A percentile compares a stretch with the other conserved stretches of the same genome.
These are phyloP conservation scores for Cladosporium phlei DNA, from an alignment of 2,329 filamentous ascomycete genomes.

Conservation along the genomic window DNA sequence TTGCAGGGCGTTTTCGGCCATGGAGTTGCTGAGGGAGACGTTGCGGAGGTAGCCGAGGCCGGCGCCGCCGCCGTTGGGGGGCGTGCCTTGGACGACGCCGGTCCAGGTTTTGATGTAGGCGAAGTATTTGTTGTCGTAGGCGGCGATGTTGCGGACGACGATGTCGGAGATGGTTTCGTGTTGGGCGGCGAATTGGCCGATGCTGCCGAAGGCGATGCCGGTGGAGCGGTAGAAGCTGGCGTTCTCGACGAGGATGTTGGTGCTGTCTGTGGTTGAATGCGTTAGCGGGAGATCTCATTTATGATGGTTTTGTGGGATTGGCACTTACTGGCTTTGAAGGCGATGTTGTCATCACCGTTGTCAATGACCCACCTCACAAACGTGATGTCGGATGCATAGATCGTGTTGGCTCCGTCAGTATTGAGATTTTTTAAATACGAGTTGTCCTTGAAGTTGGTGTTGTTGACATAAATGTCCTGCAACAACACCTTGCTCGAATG, in stretches of 20 bases:
- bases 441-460: constrained; percentile 32
- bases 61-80: constrained; percentile 56
- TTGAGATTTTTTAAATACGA: constrained; percentile 26
- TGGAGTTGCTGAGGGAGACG: constrained; percentile 34
- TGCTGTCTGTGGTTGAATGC: constrained; percentile 37
- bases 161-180: constrained; percentile 50
- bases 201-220: constrained; percentile 54
- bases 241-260: constrained; percentile 50
- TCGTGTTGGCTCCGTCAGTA: constrained; percentile 52
- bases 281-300: background rate
- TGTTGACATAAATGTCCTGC: constrained; percentile 52
- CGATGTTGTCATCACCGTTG: constrained; percentile 53
- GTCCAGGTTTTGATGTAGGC: constrained; percentile 54
- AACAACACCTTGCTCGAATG: constrained; percentile 45
- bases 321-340: constrained; percentile 44
- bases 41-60: constrained; percentile 45
- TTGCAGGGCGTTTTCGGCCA: constrained; percentile 17
- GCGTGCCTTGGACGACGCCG: constrained; percentile 39
- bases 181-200: constrained; percentile 50
- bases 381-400: constrained; percentile 49
- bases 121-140: constrained; percentile 13
- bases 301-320: background rate
- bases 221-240: constrained; percentile 47
- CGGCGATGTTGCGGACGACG: constrained; percentile 42
- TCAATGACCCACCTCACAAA: constrained; percentile 48